Conservation (phyloP, 139 green algal species). For the Coelastrella sp. region DNA sequence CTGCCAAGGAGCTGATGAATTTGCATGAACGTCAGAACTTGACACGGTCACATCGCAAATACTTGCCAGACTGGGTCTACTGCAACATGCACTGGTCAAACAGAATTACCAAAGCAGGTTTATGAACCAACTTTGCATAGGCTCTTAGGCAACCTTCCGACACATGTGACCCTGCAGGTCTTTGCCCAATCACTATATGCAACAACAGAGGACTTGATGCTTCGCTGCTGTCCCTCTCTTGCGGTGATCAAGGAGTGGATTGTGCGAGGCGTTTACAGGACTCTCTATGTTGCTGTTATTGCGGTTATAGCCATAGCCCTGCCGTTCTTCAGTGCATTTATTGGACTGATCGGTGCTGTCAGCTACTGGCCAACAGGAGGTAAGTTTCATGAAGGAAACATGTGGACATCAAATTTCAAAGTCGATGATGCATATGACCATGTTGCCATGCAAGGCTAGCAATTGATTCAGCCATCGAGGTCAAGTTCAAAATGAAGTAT, state of each 20-base stretch:
- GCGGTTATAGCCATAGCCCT: not conserved
- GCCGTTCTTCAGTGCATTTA: conserved; percentile 19
- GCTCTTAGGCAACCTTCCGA: not conserved
- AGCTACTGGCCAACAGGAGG: conserved; percentile 30
- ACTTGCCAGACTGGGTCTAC: not conserved
- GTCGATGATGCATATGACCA: too few relatives aligned
- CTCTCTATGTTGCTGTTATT: not conserved
- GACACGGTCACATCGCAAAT: not conserved
- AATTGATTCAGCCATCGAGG: too few relatives aligned
- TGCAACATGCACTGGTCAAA: not conserved
- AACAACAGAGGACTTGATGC: conserved; percentile 8
- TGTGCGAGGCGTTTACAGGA: not conserved
- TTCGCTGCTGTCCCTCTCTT: not conserved
- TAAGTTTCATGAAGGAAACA: too few relatives aligned
- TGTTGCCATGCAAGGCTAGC: too few relatives aligned
- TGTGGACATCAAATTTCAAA: too few relatives aligned
- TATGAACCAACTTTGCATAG: not conserved
- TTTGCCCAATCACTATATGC: conserved; percentile 18
- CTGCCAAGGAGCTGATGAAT: too few relatives aligned
- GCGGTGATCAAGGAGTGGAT: conserved; percentile 19
- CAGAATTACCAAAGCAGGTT: not conserved
- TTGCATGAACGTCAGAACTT: not conserved
- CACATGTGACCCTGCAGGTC: not conserved
- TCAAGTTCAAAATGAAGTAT: too few relatives aligned
- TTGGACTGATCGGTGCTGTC: conserved; percentile 19